Evolutionary conservation across 1,139 yeast genomes (phyloP).

Genomic region (Geotrichum aggregatum): DNA sequence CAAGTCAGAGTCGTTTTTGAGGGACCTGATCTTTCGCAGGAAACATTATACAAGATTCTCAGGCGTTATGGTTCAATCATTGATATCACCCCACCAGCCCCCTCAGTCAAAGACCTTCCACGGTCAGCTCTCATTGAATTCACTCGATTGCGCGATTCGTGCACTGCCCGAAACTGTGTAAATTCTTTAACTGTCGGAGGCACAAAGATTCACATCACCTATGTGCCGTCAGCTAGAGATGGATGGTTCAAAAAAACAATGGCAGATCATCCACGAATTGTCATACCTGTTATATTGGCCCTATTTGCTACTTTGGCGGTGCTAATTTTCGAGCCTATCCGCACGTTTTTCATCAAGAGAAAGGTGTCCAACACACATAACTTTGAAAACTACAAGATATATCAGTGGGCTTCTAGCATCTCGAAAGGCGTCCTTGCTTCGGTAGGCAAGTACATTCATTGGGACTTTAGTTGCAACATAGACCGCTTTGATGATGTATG

Average conservation of each 20-base stretch:
- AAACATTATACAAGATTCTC: constrained; percentile 73
- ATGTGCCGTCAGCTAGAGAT: constrained; percentile 53
- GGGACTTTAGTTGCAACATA: background rate
- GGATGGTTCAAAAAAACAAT: constrained; percentile 26
- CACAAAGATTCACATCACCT: constrained; percentile 70
- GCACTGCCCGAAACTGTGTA: constrained; percentile 85
- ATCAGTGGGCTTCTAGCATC: constrained; percentile 9
- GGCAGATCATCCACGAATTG: constrained; percentile 68
- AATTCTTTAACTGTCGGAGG: constrained; percentile 57
- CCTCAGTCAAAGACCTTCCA: constrained; percentile 46
- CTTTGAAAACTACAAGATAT: constrained; percentile 14
- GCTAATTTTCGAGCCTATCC: constrained; percentile 83
- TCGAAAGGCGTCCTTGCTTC: constrained; percentile 10
- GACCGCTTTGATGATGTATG: constrained; percentile 48
- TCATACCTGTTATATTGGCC: constrained; percentile 63
- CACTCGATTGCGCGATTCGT: constrained; percentile 59
- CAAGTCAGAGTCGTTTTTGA: constrained; percentile 64
- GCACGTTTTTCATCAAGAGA: constrained; percentile 72
- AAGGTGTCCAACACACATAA: constrained; percentile 44
- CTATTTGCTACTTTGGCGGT: constrained; percentile 74
- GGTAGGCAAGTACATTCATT: constrained; percentile 12
- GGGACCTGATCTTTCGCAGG: constrained; percentile 74
- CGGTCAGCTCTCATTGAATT: constrained; percentile 55
- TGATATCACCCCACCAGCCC: constrained; percentile 62
- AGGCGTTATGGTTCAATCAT: constrained; percentile 81